Percentiles rank a stretch among this genome's conserved stretches.
phyloP scores from a whole-genome alignment of 495 filamentous ascomycete genomes.

The Penicillium fimorum region DNA sequence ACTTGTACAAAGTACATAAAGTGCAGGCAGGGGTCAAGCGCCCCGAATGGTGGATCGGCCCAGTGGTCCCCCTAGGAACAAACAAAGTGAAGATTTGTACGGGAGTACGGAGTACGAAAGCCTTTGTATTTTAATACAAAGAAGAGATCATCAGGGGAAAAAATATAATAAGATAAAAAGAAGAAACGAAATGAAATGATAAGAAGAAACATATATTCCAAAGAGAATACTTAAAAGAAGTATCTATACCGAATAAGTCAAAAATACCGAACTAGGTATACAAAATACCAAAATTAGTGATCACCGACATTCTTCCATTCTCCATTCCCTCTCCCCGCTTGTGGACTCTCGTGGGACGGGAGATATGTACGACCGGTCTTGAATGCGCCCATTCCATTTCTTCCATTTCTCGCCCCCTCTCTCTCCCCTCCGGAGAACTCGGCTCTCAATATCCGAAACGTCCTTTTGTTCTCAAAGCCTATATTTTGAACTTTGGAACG shows the following conservation, averaged over 20 bases:
- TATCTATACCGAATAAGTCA: background rate
- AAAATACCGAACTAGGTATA: background rate
- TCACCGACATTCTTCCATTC: background rate
- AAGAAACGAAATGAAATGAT: background rate
- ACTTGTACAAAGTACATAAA: slow-evolving; percentile 9
- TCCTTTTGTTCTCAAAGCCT: background rate
- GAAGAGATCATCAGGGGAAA: background rate
- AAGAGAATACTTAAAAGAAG: background rate
- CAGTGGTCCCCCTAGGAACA: slow-evolving; percentile 9
- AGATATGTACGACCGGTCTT: slow-evolving; percentile 17
- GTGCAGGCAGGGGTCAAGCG: slow-evolving; percentile 15
- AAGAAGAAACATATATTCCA: background rate
- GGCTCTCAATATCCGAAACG: slow-evolving; percentile 4
- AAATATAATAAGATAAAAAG: background rate
- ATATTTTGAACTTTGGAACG: background rate
- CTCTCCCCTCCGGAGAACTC: slow-evolving; percentile 6
- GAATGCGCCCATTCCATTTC: slow-evolving; percentile 4
- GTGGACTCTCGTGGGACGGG: slow-evolving; percentile 23
- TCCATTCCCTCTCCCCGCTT: slow-evolving; percentile 18
- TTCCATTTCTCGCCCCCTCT: background rate
- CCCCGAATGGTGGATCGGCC: slow-evolving; percentile 17
- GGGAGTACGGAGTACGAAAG: background rate
- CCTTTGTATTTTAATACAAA: slow-evolving; percentile 2
- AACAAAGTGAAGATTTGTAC: background rate
- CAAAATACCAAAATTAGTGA: background rate